Evolutionary conservation across 139 green algal genomes (phyloP).

Genomic region (Asterochloris sp.): DNA sequence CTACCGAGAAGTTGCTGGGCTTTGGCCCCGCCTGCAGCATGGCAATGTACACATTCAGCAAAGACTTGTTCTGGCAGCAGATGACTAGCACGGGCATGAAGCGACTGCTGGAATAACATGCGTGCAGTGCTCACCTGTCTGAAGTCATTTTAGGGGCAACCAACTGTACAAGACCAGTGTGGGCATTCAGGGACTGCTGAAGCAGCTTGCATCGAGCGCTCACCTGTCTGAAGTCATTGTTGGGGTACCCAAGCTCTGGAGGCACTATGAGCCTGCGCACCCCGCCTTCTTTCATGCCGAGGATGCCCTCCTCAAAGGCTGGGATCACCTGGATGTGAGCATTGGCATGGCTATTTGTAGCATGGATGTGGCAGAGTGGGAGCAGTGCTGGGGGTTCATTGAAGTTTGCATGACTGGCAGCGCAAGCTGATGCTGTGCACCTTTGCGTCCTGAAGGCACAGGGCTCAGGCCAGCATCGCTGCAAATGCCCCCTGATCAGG

Average conservation of each 20-base stretch:
- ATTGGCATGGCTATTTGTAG: background rate
- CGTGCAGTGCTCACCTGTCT: background rate
- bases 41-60: conserved; percentile 17
- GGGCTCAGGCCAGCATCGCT: too few species aligned
- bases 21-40: background rate
- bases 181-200: conserved; percentile 61
- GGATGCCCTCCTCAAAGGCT: conserved; percentile 74
- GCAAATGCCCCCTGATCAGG: too few species aligned
- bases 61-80: conserved; percentile 13
- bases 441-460: too few species aligned
- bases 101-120: background rate
- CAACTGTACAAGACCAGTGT: conserved; percentile 20
- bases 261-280: conserved; percentile 81
- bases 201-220: conserved; percentile 14
- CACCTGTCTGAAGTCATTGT: conserved; percentile 49
- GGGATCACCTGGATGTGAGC: conserved; percentile 14
- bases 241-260: conserved; percentile 76
- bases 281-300: conserved; percentile 69
- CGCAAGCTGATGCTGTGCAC: too few species aligned
- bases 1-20: background rate
- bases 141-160: background rate
- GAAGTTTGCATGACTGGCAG: too few species aligned
- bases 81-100: background rate
- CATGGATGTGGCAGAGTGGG: background rate
- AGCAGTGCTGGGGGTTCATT: too few species aligned